Evolutionary conservation across 345 rosid species (phyloP).

Genomic region (Trapa incisa): DNA sequence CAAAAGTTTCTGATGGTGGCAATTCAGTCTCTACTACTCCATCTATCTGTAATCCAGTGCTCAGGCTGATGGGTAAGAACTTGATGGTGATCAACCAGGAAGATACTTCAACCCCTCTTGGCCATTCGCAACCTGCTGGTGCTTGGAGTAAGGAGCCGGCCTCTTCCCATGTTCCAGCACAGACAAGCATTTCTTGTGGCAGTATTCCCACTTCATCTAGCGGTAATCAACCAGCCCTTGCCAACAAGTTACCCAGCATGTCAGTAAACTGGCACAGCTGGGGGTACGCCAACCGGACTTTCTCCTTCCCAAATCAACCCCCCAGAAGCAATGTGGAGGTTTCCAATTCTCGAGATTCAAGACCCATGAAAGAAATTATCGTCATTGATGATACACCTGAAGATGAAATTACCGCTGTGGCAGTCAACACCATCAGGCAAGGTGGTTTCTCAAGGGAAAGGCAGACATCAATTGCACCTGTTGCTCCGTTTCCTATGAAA

Average conservation of each 20-base stretch:
- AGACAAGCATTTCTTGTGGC: slow-evolving; percentile 9
- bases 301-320: slow-evolving; percentile 5
- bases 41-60: slow-evolving; percentile 54
- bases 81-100: slow-evolving; percentile 89
- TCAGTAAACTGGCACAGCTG: neutral
- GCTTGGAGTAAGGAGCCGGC: slow-evolving; percentile 18
- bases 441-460: slow-evolving; percentile 15
- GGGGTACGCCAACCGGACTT: slow-evolving; percentile 2
- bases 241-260: neutral
- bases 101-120: slow-evolving; percentile 23
- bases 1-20: slow-evolving; percentile 17
- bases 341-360: neutral
- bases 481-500: slow-evolving; percentile 8
- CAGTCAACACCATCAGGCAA: slow-evolving; percentile 3
- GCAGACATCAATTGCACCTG: neutral
- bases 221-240: neutral
- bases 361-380: slow-evolving; percentile 2
- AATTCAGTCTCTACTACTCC: slow-evolving; percentile 57
- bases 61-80: slow-evolving; percentile 95
- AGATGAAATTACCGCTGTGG: slow-evolving; percentile 9
- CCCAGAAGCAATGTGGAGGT: slow-evolving; percentile 23
- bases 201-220: neutral
- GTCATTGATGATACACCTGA: slow-evolving; percentile 42
- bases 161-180: slow-evolving; percentile 22
- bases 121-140: slow-evolving; percentile 21